Evolutionary conservation across 345 rosid species (phyloP), one percentile per base, ranked within the genome.

Genomic region (Lumnitzera littorea): DNA sequence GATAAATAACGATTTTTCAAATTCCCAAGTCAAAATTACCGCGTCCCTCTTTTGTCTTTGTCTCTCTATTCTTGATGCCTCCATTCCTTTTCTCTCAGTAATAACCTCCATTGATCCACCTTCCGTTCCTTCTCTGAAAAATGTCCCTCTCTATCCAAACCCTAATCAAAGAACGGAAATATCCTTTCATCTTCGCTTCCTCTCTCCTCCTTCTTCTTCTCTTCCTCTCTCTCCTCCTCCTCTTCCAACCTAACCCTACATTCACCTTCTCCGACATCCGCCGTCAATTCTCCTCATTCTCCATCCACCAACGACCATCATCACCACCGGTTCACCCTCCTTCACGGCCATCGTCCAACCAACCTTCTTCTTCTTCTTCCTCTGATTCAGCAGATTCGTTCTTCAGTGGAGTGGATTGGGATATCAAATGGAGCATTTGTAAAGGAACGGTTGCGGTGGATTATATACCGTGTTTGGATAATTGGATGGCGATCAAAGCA

Each of bases 391-490:
- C 52, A 11, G 15, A 31, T 14, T 20, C 66, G 1, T 50, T 50
- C 0, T 78, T 68, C 15, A 53, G 15, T 25, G 60, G 53, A 53
- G n/a, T 64, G 24, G 77, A 50, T 46, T 53, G 25, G 55, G 57
- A 69, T 15, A 17, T 67, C 6, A 50, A 72, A 48, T 87, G 99
- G 99, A 64, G 20, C 67, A 48, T 62, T 20, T 94, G 97, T 59
- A 55, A 70, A 48, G 79, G 81, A 2, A 23, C 70, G 5, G 67
- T 55, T 57, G 84, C 82, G 46, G 80, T 76, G 57, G 99, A 94
- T 74, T 78, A 65, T 54, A 87, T 94, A 61, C 95, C 97, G 41
- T 89, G 98, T 79, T 63, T 89, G 72, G 96, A 92, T 61, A 92
- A 89, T 58, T 36, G 6, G n/a, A 29, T 48, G 13, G 96, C 89